These are phyloP conservation scores for Tetrahymena borealis DNA, from an alignment of 73 alveolate species.

Conservation along the genomic window DNA sequence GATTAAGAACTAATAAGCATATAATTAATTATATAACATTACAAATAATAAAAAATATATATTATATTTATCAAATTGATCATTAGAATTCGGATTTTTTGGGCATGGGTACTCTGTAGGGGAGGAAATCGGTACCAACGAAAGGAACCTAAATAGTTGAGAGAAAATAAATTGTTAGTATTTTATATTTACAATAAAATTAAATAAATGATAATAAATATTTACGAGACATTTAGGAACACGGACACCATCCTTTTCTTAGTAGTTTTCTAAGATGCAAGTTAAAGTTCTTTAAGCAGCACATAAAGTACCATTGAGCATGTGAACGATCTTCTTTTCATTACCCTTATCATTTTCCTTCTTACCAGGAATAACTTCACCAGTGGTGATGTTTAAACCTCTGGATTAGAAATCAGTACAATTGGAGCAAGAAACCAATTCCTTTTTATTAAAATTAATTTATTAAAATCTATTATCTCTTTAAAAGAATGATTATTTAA, in stretches of 20 bases:
- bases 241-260: constrained; percentile 87
- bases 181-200: not conserved
- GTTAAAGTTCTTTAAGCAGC: constrained; percentile 98
- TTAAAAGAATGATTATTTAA: not conserved
- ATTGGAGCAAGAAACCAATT: constrained; percentile 98
- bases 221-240: constrained; percentile 82
- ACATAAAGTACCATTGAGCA: constrained; percentile 97
- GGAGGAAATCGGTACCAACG: constrained; percentile 43
- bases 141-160: constrained; percentile 8
- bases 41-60: not conserved
- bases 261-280: constrained; percentile 96
- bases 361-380: constrained; percentile 47
- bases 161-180: not conserved
- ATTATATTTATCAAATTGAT: not conserved
- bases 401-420: constrained; percentile 98
- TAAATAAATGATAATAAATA: not conserved
- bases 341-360: constrained; percentile 49
- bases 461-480: not conserved
- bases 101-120: constrained; percentile 33
- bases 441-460: constrained; percentile 62
- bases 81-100: constrained; percentile 16
- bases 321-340: constrained; percentile 89
- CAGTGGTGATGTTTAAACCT: constrained; percentile 79
- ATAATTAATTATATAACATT: not conserved
- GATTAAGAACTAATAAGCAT: not conserved